phyloP scores from a whole-genome alignment of 495 filamentous ascomycete genomes.

The Penicillium salamii region DNA sequence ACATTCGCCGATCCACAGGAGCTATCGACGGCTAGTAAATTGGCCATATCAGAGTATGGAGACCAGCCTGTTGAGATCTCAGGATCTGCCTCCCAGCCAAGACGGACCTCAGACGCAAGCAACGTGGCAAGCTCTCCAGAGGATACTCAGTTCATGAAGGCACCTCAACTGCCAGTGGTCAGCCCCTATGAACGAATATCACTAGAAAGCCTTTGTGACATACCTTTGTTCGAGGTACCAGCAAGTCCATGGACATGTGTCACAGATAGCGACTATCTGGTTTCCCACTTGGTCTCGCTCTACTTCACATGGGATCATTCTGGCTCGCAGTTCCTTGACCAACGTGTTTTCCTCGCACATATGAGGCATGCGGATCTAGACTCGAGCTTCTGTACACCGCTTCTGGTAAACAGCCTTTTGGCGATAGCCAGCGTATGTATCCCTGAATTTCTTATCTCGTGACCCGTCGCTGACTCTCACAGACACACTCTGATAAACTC shows the following conservation, averaged over 20 bases:
- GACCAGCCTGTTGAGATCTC: slow-evolving; percentile 1
- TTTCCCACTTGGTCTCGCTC: slow-evolving; percentile 45
- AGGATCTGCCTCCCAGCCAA: neutral
- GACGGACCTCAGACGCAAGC: slow-evolving; percentile 11
- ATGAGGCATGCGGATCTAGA: slow-evolving; percentile 21
- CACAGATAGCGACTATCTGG: slow-evolving; percentile 43
- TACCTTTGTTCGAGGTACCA: slow-evolving; percentile 31
- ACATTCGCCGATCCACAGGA: slow-evolving; percentile 17
- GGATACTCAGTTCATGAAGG: slow-evolving; percentile 11
- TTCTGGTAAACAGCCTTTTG: slow-evolving; percentile 42
- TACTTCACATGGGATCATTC: slow-evolving; percentile 49
- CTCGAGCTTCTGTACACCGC: slow-evolving; percentile 34
- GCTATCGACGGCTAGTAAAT: slow-evolving; percentile 5
- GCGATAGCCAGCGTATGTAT: slow-evolving; percentile 38
- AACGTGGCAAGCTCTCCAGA: slow-evolving; percentile 8
- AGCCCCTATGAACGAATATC: slow-evolving; percentile 30
- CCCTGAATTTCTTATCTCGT: neutral
- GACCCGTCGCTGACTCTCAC: slow-evolving; percentile 3
- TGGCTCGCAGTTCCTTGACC: slow-evolving; percentile 35
- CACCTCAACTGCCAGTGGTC: slow-evolving; percentile 2
- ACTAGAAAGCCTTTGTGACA: slow-evolving; percentile 37
- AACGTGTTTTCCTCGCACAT: slow-evolving; percentile 30
- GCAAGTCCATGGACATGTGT: slow-evolving; percentile 46
- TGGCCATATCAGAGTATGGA: slow-evolving; percentile 11
- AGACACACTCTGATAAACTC: slow-evolving; percentile 48